Base-by-base conservation (phyloP, 768 basidiomycete species). In the Mycena pura region DNA sequence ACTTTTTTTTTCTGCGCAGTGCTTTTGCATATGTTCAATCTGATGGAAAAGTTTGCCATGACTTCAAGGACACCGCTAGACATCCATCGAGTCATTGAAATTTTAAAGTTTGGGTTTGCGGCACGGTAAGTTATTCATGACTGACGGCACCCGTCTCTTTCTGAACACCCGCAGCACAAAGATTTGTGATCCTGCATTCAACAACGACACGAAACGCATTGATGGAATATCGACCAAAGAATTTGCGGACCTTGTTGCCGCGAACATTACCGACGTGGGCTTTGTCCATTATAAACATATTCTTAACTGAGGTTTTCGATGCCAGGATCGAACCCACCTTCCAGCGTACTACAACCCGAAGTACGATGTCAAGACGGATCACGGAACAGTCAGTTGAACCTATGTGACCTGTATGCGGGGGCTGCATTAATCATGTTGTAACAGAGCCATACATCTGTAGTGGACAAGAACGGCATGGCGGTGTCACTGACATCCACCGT, bases 21-120 rank as follows among this genome's bases (percentile, higher is more conserved):
- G n/a, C 77, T 99, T 39, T 76, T 97, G 38, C 91, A 94, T 70
- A 91, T 98, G 83, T 78, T 99, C n/a, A 97, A 98, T 70, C 72
- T 95, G 19, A 76, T 96, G 44, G 95, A 97, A 70, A 80, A 83
- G n/a, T 98, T 84, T 69, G 74, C 84, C 31, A 65, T 81, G 17
- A 76, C 77, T 24, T 86, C 86, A 43, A 73, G 80, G 63, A 87
- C 81, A n/a, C 79, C 81, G 0, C 71, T 93, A 15, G 91, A 87
- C 64, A 79, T 85, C 3, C 97, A 99, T 72, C 82, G 95, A 44
- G 71, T 92, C 5, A 79, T 98, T 14, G 97, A 99, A 74, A 84
- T 86, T 0, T 80, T 94, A 71, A 97, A 98, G 71, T 97, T 80
- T 68, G 84, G 83, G 6, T 84, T 84, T 68, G 79, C 84, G 21